phyloP scores from a whole-genome alignment of 257 asterid species.

The Cynanchum wilfordii region DNA sequence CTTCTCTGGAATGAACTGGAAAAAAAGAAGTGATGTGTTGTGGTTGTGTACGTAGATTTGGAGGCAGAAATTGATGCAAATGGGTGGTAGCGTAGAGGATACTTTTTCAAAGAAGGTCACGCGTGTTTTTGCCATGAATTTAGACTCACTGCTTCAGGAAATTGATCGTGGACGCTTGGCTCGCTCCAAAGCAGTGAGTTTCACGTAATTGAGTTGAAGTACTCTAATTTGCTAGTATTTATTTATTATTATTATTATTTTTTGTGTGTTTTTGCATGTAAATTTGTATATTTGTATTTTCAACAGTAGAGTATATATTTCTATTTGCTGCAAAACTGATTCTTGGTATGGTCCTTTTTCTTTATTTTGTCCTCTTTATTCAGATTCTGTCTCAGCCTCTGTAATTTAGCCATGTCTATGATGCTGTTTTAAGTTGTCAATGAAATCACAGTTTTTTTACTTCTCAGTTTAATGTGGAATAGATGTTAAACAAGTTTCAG shows the following conservation, averaged over 20 bases:
- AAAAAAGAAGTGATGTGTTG: neutral
- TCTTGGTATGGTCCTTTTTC: neutral
- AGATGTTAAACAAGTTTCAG: neutral
- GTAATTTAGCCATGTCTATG: neutral
- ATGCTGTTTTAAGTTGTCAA: neutral
- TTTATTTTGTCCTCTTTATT: neutral
- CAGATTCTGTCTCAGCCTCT: neutral
- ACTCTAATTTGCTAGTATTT: neutral
- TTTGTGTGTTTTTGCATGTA: neutral
- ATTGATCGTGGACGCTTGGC: slow-evolving; percentile 38
- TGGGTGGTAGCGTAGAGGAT: slow-evolving; percentile 67
- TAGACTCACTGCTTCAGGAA: slow-evolving; percentile 37
- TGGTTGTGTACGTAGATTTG: slow-evolving; percentile 50
- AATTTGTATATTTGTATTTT: neutral
- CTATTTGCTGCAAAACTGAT: neutral
- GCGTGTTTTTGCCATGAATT: slow-evolving; percentile 65
- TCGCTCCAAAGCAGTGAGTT: slow-evolving; percentile 59
- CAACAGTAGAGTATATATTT: neutral
- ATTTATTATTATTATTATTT: no score
- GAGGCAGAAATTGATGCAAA: slow-evolving; percentile 75
- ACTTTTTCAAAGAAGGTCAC: slow-evolving; percentile 46
- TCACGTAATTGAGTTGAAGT: neutral
- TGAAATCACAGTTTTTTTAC: neutral
- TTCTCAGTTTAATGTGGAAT: neutral
- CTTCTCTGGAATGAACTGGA: neutral